Evolutionary conservation across 352 stramenopile genomes (phyloP), one percentile per base, ranked within the genome.

Genomic region (Peronospora destructor): DNA sequence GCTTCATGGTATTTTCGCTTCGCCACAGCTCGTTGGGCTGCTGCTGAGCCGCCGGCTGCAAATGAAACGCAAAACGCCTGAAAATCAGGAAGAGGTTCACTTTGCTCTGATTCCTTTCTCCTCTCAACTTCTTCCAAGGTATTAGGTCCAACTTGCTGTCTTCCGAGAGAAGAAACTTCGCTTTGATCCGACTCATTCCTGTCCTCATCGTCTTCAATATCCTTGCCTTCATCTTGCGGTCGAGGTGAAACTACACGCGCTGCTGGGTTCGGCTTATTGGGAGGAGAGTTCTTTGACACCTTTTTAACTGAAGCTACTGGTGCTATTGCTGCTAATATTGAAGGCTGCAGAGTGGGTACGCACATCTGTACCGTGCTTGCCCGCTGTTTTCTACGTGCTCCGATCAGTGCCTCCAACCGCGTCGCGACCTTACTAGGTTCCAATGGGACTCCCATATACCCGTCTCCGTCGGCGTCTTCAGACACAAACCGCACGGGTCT

Each of bases 51-150:
- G 34, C 62, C 62, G 13, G 28, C 17, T 45, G 38, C 63, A 52
- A 71, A 71, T n/a, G 59, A 63, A 40, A 49, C 49, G 23, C 63
- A 71, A 56, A 68, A 71, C 29, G 46, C 50, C 25, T 64, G 42
- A 36, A 71, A 71, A 52, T 59, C 50, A 14, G 58, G 42, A 10
- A 41, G 32, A 14, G 26, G 21, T 35, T 49, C 41, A 34, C 2
- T 29, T 46, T 33, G 37, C 28, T 53, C 44, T 2, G 37, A 39
- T 6, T 51, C 50, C 25, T 62, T 56, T 6, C 37, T 57, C 16
- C 66, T 33, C 38, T 56, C 36, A 4, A 49, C 28, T 32, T 55
- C 39, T 12, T 57, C 41, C 25, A 28, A 32, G 5, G 11, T 30
- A 3, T 33, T 23, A 10, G 29, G 11, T 39, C 56, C 37, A 29